Conservation (phyloP, 257 asterid genomes). For the Solanum phureja region DNA sequence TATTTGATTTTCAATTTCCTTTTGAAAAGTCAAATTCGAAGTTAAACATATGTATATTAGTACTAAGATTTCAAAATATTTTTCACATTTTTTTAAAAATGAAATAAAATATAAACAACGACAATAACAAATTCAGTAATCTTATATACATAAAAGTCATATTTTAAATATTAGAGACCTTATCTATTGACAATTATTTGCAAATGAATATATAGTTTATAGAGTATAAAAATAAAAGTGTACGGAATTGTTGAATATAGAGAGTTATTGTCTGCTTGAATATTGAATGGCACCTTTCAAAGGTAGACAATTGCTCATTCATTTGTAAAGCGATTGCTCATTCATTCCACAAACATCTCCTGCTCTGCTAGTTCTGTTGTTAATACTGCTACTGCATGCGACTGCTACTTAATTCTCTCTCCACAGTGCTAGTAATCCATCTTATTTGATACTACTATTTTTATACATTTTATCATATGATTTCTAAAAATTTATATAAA, state of each 20-base stretch:
- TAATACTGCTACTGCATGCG: neutral
- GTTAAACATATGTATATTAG: too few relatives aligned
- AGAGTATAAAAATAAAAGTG: too few relatives aligned
- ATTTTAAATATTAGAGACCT: too few relatives aligned
- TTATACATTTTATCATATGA: too few relatives aligned
- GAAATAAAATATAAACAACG: too few relatives aligned
- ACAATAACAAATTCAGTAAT: too few relatives aligned
- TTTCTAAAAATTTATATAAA: too few relatives aligned
- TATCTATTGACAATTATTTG: too few relatives aligned
- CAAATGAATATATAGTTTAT: too few relatives aligned
- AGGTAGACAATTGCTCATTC: slow-evolving; percentile 22
- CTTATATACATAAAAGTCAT: too few relatives aligned
- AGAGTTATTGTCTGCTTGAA: slow-evolving; percentile 18
- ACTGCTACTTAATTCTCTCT: neutral
- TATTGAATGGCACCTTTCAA: slow-evolving; percentile 41
- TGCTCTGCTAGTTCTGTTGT: neutral
- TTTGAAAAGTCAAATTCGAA: neutral
- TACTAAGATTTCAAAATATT: too few relatives aligned
- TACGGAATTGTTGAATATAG: neutral
- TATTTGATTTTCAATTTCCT: neutral
- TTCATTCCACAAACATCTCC: neutral
- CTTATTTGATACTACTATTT: neutral
- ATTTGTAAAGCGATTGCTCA: slow-evolving; percentile 4
- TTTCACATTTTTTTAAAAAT: fast-evolving
- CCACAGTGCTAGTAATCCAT: neutral